Conservation (phyloP, 805 yeast genomes). For the Zygoascus flipseniorum region DNA sequence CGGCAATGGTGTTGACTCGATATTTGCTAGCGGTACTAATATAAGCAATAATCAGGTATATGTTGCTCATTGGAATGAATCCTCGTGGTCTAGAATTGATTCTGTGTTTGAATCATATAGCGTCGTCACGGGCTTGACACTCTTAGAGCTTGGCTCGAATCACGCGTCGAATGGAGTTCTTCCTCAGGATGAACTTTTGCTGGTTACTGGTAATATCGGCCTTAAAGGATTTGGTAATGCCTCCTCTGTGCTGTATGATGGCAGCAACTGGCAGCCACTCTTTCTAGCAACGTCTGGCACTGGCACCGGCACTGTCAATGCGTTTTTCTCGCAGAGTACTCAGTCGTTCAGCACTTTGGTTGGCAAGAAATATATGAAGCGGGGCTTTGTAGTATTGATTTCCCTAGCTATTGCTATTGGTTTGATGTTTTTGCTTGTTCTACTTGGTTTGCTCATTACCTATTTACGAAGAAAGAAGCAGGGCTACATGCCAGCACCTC, state of each 20-base stretch:
- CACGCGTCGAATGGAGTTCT: conserved; percentile 27
- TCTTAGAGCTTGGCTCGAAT: conserved; percentile 30
- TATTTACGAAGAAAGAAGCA: conserved; percentile 33
- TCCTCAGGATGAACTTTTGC: conserved; percentile 39
- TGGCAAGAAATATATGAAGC: conserved; percentile 26
- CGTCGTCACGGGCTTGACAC: conserved; percentile 38
- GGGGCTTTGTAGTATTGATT: conserved; percentile 62
- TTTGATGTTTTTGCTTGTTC: conserved; percentile 34
- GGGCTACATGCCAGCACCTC: conserved; percentile 37
- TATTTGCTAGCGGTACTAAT: conserved; percentile 34
- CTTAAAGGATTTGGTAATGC: conserved; percentile 46
- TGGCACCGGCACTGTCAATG: conserved; percentile 20
- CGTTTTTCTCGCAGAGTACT: conserved; percentile 26
- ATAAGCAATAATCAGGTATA: conserved; percentile 25
- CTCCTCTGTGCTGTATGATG: conserved; percentile 58
- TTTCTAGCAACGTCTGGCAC: conserved; percentile 31
- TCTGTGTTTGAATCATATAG: conserved; percentile 27
- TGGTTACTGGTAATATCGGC: conserved; percentile 50
- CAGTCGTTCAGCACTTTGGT: conserved; percentile 14
- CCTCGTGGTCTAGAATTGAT: conserved; percentile 40
- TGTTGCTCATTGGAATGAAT: conserved; percentile 38
- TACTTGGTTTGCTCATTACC: conserved; percentile 36
- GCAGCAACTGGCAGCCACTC: conserved; percentile 58
- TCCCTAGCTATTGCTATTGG: conserved; percentile 61
- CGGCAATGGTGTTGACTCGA: conserved; percentile 34